Conservation (phyloP, 2,329 filamentous ascomycete genomes). For the Neurospora crassa region DNA sequence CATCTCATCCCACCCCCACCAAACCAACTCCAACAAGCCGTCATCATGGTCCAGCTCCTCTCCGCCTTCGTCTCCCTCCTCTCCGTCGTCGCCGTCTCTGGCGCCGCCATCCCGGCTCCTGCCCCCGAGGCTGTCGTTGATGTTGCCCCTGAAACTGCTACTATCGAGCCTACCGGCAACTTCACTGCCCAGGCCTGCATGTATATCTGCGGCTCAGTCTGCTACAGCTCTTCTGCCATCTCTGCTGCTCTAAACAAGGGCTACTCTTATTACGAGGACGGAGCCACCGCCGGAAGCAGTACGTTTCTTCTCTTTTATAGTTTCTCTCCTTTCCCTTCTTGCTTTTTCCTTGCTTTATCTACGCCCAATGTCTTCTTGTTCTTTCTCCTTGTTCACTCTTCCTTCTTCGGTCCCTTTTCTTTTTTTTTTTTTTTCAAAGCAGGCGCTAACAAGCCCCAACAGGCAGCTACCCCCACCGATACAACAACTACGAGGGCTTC, state of each 20-base stretch:
- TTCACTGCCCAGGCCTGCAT: conserved; percentile 19
- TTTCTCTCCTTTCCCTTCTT: not conserved
- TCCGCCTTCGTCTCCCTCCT: conserved; percentile 12
- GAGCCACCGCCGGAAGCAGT: conserved; percentile 17
- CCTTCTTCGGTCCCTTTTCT: not conserved
- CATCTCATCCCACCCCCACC: not conserved
- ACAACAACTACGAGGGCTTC: conserved; percentile 35
- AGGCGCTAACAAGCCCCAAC: not conserved
- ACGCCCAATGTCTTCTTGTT: not conserved
- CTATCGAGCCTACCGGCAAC: conserved; percentile 3
- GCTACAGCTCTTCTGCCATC: conserved; percentile 27
- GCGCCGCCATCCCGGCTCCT: conserved; percentile 11
- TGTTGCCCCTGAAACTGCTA: conserved; percentile 9
- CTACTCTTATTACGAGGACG: conserved; percentile 22
- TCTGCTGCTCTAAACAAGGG: conserved; percentile 25
- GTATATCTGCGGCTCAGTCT: conserved; percentile 27
- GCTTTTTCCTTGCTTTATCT: not conserved
- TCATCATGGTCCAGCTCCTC: conserved; percentile 6
- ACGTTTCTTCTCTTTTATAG: not conserved
- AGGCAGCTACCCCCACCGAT: conserved; percentile 33
- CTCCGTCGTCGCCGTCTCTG: conserved; percentile 6
- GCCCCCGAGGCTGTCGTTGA: conserved; percentile 14
- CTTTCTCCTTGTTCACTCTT: not conserved
- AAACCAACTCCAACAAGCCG: not conserved
- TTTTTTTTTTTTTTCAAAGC: not conserved